phyloP scores from a whole-genome alignment of 2,329 filamentous ascomycete species.

The Scortechinia acanthostroma region DNA sequence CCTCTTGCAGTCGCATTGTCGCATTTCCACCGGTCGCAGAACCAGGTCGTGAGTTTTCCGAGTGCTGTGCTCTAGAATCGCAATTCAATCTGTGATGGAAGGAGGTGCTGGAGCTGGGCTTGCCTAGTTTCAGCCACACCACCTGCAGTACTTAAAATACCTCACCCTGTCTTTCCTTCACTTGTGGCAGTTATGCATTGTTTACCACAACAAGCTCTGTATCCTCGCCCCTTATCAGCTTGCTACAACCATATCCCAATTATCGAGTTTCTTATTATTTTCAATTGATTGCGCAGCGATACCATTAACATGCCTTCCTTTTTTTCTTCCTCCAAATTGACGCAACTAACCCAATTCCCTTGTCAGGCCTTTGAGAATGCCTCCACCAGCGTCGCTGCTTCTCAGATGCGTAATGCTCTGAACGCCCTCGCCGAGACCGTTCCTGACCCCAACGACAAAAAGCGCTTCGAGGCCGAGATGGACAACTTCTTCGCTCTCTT shows the following conservation, averaged over 20 bases:
- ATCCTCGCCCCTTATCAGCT: neutral
- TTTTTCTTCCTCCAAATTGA: neutral
- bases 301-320: neutral
- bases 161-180: neutral
- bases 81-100: neutral
- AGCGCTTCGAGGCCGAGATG: slow-evolving; percentile 98
- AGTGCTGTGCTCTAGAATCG: too few species aligned
- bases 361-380: slow-evolving; percentile 85
- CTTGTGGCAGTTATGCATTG: too few species aligned
- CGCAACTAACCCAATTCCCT: neutral
- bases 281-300: neutral
- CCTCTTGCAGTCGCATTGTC: neutral
- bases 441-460: slow-evolving; percentile 72
- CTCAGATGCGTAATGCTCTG: slow-evolving; percentile 97
- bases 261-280: neutral
- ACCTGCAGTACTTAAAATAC: too few species aligned
- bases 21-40: neutral
- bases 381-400: slow-evolving; percentile 92
- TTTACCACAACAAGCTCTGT: too few species aligned
- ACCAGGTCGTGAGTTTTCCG: too few species aligned
- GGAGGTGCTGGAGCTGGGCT: neutral
- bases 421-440: slow-evolving; percentile 89
- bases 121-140: too few species aligned
- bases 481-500: slow-evolving; percentile 99
- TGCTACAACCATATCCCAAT: neutral